Evolutionary conservation across 1,284 basidiomycete genomes (phyloP).

Genomic region (Trametes polyzona): DNA sequence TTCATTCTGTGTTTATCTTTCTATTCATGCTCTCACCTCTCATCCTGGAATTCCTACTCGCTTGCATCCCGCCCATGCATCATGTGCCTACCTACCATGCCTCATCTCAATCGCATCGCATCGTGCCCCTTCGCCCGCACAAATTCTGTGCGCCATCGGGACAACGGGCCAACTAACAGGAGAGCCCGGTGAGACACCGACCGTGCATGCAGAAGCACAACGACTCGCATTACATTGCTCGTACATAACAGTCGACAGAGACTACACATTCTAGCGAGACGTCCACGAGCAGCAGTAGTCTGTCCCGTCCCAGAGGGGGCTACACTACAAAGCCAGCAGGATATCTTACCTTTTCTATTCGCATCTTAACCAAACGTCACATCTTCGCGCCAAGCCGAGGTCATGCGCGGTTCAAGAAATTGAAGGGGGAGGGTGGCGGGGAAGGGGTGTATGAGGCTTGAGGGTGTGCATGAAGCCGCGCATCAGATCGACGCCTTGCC

Average conservation of each 20-base stretch:
- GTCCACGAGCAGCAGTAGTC: not conserved
- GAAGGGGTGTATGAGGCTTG: too few species aligned
- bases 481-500: slow-evolving; percentile 60
- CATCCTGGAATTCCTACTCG: slow-evolving; percentile 4
- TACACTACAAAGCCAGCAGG: not conserved
- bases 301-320: not conserved
- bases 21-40: not conserved
- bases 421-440: too few species aligned
- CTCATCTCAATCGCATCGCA: slow-evolving; percentile 9
- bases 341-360: not conserved
- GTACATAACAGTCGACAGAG: not conserved
- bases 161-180: too few species aligned
- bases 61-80: not conserved
- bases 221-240: not conserved
- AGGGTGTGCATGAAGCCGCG: not conserved
- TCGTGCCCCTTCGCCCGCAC: not conserved
- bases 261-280: slow-evolving; percentile 4
- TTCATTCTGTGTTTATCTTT: not conserved
- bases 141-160: too few species aligned
- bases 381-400: not conserved
- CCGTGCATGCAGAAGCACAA: too few species aligned
- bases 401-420: not conserved
- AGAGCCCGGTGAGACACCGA: too few species aligned
- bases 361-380: not conserved
- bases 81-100: slow-evolving; percentile 11